Base-by-base conservation (phyloP, 768 basidiomycete species). In the Rhodotorula kratochvilovae region DNA sequence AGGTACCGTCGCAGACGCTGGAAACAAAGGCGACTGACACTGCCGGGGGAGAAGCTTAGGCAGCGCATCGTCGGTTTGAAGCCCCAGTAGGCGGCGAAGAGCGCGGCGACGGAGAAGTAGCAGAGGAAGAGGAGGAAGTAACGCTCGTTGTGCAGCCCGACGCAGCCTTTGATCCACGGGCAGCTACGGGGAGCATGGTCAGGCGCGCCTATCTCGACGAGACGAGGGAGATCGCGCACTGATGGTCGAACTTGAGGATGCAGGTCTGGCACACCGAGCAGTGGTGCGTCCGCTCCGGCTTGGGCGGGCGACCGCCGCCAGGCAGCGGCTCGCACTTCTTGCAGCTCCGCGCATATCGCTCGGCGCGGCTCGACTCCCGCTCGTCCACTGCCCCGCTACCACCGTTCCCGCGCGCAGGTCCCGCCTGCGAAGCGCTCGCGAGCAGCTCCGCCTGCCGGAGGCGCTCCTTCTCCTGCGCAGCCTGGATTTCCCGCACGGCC, bases 111-210 rank as follows among this genome's bases (percentile, higher is more conserved):
- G 31, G 90, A 87, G 50, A 97, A 87, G 80, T 95, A 96, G 39
- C 84, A 91, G 91, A 98, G 89, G 85, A 98, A 99, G 58, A 98
- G 82, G 50, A 95, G 85, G 77, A 99, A 99, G 81, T 97, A 92
- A 0, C 95, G 87, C 79, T 97, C 94, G 76, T 98, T 99, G 79
- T 95, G 84, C 13, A 98, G 80, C 19, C 95, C 95, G 55, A 99
- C 95, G 79, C 95, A 98, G 31, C 54, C 61, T 51, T 71, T 48
- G 63, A 74, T 70, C 80, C 81, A 82, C 45, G 81, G 81, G 63
- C 82, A 83, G 72, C 81, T 72, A 33, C 15, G 3, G 25, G 48
- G 8, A 50, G 19, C 8, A 23, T 0, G 6, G 35, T 53, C 56
- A 53, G 29, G 5, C 31, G 13, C 29, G 51, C 36, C 21, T 27